A percentile compares a stretch with the other conserved stretches of the same genome.
Evolutionary conservation across 306 rosid genomes (phyloP).

Genomic region (Medicago lupulina): DNA sequence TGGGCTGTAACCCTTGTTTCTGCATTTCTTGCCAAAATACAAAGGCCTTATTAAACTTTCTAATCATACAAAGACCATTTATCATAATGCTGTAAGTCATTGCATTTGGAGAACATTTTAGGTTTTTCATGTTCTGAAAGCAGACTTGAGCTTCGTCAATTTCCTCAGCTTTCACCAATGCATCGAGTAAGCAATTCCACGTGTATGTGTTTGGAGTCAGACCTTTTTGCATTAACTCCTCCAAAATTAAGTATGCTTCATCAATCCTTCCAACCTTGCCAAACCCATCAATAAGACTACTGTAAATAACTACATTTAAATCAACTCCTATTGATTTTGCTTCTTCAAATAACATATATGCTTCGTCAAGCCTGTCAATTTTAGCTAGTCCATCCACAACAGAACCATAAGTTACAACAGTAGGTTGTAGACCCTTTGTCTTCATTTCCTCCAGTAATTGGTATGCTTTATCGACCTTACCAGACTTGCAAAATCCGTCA

Average conservation of each 20-base stretch:
- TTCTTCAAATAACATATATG: constrained; percentile 96
- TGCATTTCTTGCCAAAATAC: constrained; percentile 99
- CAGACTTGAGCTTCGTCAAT: constrained; percentile 87
- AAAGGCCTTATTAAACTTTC: constrained; percentile 94
- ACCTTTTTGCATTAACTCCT: constrained; percentile 91
- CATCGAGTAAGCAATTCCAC: constrained; percentile 94
- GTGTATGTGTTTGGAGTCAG: constrained; percentile 79
- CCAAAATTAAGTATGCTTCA: constrained; percentile 89
- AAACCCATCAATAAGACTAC: constrained; percentile 91
- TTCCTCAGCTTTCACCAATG: constrained; percentile 90
- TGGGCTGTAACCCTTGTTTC: constrained; percentile 83
- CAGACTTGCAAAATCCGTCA: constrained; percentile 89
- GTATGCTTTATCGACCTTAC: constrained; percentile 89
- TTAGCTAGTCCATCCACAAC: constrained; percentile 91
- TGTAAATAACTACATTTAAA: constrained; percentile 72
- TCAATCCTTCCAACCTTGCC: constrained; percentile 98
- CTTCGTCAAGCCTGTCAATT: constrained; percentile 96
- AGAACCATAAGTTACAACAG: constrained; percentile 90
- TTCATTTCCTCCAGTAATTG: constrained; percentile 93
- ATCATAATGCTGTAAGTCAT: constrained; percentile 89
- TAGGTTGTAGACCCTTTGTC: constrained; percentile 78
- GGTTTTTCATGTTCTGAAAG: constrained; percentile 80
- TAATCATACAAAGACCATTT: constrained; percentile 84
- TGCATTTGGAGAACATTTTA: constrained; percentile 78
- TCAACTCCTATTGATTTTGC: constrained; percentile 81